Evolutionary conservation across 495 filamentous ascomycete genomes (phyloP).

Genomic region (Penicillium lividum): DNA sequence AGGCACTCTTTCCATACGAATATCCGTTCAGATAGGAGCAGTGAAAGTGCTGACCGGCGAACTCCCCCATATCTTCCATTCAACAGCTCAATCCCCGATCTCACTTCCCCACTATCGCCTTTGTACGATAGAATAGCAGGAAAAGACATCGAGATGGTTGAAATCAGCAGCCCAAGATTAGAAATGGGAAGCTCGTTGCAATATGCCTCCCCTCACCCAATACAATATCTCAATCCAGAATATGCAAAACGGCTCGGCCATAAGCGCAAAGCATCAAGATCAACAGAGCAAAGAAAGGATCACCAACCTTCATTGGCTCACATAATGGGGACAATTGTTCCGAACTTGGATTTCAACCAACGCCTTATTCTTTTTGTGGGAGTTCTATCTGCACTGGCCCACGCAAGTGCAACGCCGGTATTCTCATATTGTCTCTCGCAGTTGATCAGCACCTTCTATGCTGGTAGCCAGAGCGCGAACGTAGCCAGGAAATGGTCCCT

Average conservation of each 20-base stretch:
- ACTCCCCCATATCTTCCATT: background rate
- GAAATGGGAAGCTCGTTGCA: background rate
- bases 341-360: constrained; percentile 53
- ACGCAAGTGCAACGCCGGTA: constrained; percentile 69
- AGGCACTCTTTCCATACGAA: background rate
- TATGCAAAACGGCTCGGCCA: background rate
- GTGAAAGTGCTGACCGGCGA: background rate
- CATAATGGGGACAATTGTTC: constrained; percentile 77
- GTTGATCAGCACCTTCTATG: constrained; percentile 70
- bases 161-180: background rate
- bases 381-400: constrained; percentile 58
- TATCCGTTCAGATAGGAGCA: background rate
- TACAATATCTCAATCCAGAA: background rate
- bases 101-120: background rate
- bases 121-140: background rate
- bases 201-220: background rate
- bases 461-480: constrained; percentile 39
- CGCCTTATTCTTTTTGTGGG: constrained; percentile 61
- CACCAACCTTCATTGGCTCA: constrained; percentile 35
- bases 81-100: background rate
- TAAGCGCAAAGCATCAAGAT: background rate
- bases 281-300: constrained; percentile 8
- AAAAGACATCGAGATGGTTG: constrained; percentile 16
- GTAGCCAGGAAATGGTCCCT: constrained; percentile 66
- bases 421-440: constrained; percentile 80